Percentiles rank a stretch among this genome's conserved stretches.
Evolutionary conservation across 768 basidiomycete species (phyloP).

Genomic region (Agrocybe praecox): DNA sequence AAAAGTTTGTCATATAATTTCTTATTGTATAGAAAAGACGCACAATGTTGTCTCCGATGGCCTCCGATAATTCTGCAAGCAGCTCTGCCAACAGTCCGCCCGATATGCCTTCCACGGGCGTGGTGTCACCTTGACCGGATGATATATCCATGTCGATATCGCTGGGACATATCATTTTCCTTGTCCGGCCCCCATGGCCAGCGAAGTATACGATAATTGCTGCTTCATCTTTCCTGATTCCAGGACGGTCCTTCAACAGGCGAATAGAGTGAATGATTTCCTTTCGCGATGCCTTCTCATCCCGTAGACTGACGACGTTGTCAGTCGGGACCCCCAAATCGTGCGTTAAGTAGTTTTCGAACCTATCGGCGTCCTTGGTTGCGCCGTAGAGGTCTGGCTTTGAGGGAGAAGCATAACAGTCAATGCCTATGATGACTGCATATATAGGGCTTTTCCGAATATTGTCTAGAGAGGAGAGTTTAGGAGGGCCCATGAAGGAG

Average conservation of each 20-base stretch:
- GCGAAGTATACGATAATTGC: constrained; percentile 46
- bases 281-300: constrained; percentile 36
- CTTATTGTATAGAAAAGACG: not conserved
- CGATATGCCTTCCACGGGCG: not conserved
- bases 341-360: constrained; percentile 33
- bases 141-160: not conserved
- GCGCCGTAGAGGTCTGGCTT: constrained; percentile 41
- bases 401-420: too few relatives aligned
- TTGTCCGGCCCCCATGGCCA: constrained; percentile 34
- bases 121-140: not conserved
- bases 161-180: not conserved
- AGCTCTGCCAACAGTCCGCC: not conserved
- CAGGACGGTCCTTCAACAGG: constrained; percentile 22
- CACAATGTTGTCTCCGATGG: not conserved
- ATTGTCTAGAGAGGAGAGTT: too few relatives aligned
- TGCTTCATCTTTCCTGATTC: constrained; percentile 22
- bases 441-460: too few relatives aligned
- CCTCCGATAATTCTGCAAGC: not conserved
- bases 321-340: constrained; percentile 28
- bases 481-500: too few relatives aligned
- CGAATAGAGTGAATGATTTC: constrained; percentile 34
- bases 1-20: not conserved
- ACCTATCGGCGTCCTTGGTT: constrained; percentile 39
- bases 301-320: constrained; percentile 39
- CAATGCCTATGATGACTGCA: too few relatives aligned